A percentile compares a stretch with the other conserved stretches of the same genome.
phyloP scores from a whole-genome alignment of 208 protist species.

The Leptomonas pyrrhocoris region DNA sequence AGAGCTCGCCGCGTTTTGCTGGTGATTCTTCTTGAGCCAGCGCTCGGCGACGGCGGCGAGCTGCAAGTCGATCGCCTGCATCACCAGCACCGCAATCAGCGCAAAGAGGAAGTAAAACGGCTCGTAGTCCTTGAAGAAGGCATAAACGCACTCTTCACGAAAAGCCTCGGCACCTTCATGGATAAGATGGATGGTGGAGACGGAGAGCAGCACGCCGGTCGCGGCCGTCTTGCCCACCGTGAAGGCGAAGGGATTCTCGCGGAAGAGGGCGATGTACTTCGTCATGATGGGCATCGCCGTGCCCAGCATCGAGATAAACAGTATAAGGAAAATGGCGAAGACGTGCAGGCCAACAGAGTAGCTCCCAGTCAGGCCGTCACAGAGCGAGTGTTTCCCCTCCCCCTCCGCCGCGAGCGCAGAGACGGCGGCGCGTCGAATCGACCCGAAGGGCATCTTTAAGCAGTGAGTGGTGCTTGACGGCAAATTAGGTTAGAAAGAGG shows the following conservation, averaged over 20 bases:
- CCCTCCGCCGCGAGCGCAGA: not conserved
- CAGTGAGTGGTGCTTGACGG: no score
- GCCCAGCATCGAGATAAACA: slow-evolving; percentile 49
- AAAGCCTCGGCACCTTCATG: slow-evolving; percentile 28
- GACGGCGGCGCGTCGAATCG: not conserved
- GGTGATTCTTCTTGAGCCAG: slow-evolving; percentile 24
- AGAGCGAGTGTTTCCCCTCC: slow-evolving; percentile 30
- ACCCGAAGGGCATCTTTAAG: not conserved
- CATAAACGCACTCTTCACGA: slow-evolving; percentile 37
- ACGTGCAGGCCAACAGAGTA: slow-evolving; percentile 57
- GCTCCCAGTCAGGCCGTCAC: slow-evolving; percentile 21
- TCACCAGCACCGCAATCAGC: slow-evolving; percentile 39
- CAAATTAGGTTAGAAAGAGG: no score
- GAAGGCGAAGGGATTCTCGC: slow-evolving; percentile 37
- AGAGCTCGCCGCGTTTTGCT: slow-evolving; percentile 1
- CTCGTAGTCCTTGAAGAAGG: slow-evolving; percentile 37
- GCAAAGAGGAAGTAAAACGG: slow-evolving; percentile 51
- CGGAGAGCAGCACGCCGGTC: slow-evolving; percentile 48
- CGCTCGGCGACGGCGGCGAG: slow-evolving; percentile 30
- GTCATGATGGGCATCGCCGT: slow-evolving; percentile 49
- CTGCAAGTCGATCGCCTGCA: slow-evolving; percentile 44
- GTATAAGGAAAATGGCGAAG: slow-evolving; percentile 53
- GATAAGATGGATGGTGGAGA: slow-evolving; percentile 44
- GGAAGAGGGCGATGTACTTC: slow-evolving; percentile 38
- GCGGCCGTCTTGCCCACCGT: slow-evolving; percentile 43